phyloP scores from a whole-genome alignment of 2,329 filamentous ascomycete genomes.

The Hypoxylon sp. region DNA sequence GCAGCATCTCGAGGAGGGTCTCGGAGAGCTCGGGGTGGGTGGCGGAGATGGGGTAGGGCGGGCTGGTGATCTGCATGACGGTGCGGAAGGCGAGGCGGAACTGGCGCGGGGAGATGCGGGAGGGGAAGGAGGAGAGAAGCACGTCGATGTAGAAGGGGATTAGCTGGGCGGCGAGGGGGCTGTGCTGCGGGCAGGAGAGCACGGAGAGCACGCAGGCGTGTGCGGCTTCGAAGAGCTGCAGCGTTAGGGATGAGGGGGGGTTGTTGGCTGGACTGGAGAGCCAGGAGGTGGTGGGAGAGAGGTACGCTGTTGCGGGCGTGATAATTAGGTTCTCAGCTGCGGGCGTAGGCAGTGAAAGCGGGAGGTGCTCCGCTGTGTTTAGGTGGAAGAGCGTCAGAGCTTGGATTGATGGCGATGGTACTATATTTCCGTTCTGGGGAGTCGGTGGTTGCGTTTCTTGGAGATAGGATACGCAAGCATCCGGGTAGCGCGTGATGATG shows the following conservation, averaged over 20 bases:
- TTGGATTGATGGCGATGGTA: conserved; percentile 76
- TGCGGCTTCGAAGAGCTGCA: conserved; percentile 85
- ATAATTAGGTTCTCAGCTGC: conserved; percentile 81
- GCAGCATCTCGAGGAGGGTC: conserved; percentile 82
- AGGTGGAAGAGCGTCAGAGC: conserved; percentile 90
- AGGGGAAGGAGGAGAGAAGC: conserved; percentile 84
- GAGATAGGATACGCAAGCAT: conserved; percentile 76
- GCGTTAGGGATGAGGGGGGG: conserved; percentile 61
- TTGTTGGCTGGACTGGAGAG: conserved; percentile 51
- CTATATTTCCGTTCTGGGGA: conserved; percentile 65
- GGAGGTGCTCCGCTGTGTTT: conserved; percentile 87
- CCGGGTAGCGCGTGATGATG: conserved; percentile 79
- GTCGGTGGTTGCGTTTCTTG: conserved; percentile 67
- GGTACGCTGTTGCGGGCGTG: conserved; percentile 80
- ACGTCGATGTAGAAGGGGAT: conserved; percentile 88
- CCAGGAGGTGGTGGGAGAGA: conserved; percentile 60
- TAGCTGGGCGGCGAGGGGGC: conserved; percentile 76
- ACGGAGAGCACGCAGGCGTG: conserved; percentile 86
- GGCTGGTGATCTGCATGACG: conserved; percentile 83
- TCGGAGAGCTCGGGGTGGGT: conserved; percentile 84
- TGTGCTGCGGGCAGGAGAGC: conserved; percentile 84
- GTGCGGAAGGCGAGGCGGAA: conserved; percentile 92
- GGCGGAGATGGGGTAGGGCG: conserved; percentile 81
- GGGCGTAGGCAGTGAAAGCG: conserved; percentile 75
- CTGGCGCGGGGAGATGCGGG: conserved; percentile 83